Percentiles rank a stretch among this genome's conserved stretches.
These are phyloP conservation scores for Mycena maculata DNA, from an alignment of 768 basidiomycete species.

Conservation along the genomic window DNA sequence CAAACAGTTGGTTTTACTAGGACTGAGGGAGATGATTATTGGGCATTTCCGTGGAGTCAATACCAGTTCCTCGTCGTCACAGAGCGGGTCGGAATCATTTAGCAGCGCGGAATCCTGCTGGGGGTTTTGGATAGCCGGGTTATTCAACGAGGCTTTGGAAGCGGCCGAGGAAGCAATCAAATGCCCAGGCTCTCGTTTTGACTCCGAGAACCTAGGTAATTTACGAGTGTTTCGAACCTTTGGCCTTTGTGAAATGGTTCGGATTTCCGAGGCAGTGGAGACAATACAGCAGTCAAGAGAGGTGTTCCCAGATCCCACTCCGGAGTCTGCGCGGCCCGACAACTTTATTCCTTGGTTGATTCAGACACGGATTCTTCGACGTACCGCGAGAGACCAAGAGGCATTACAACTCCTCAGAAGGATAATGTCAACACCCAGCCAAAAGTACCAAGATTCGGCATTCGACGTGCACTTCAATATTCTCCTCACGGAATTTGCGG, in stretches of 20 bases:
- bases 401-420: not conserved
- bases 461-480: not conserved
- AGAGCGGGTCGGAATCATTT: not conserved
- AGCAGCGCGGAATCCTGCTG: not conserved
- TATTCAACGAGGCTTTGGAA: not conserved
- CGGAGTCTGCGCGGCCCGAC: too few relatives aligned
- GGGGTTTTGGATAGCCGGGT: not conserved
- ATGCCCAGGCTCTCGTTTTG: not conserved
- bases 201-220: not conserved
- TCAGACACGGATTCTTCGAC: not conserved
- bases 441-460: not conserved
- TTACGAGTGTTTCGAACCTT: not conserved
- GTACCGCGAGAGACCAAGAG: not conserved
- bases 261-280: not conserved
- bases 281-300: not conserved
- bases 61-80: not conserved
- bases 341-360: not conserved
- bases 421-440: not conserved
- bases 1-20: not conserved
- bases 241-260: not conserved
- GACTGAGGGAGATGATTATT: not conserved
- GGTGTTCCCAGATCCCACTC: too few relatives aligned
- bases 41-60: not conserved
- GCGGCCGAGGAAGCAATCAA: not conserved
- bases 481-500: conserved; percentile 3